Evolutionary conservation across 2,329 filamentous ascomycete species (phyloP).

Genomic region (Gaeumannomyces sp.): DNA sequence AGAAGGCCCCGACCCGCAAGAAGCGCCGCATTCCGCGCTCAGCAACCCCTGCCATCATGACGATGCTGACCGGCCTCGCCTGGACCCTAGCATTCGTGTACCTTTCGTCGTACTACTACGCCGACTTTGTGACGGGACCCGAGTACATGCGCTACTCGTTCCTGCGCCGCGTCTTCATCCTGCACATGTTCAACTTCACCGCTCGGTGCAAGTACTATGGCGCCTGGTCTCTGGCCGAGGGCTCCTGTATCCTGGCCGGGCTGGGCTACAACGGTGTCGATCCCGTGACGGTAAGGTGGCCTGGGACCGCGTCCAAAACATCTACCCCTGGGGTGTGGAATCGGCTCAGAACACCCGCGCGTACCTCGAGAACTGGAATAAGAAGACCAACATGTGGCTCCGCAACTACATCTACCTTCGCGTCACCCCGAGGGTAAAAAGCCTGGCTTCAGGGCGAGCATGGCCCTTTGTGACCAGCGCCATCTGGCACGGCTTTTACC

Average conservation of each 20-base stretch:
- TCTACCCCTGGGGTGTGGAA: slow-evolving; percentile 80
- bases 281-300: slow-evolving; percentile 75
- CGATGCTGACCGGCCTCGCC: slow-evolving; percentile 63
- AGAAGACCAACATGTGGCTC: slow-evolving; percentile 97
- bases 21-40: slow-evolving; percentile 90
- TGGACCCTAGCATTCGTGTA: slow-evolving; percentile 79
- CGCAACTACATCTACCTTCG: slow-evolving; percentile 93
- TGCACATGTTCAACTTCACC: slow-evolving; percentile 80
- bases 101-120: slow-evolving; percentile 61
- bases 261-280: slow-evolving; percentile 94
- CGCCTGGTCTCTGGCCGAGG: slow-evolving; percentile 89
- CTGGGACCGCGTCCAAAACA: slow-evolving; percentile 88
- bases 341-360: slow-evolving; percentile 87
- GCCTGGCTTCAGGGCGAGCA: slow-evolving; percentile 87
- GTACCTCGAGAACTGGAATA: slow-evolving; percentile 93
- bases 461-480: slow-evolving; percentile 89
- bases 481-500: slow-evolving; percentile 97
- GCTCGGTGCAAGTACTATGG: slow-evolving; percentile 92
- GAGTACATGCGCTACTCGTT: slow-evolving; percentile 63
- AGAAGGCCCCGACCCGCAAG: slow-evolving; percentile 79
- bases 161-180: slow-evolving; percentile 64
- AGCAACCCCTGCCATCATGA: slow-evolving; percentile 74
- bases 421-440: slow-evolving; percentile 95
- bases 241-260: slow-evolving; percentile 86
- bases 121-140: slow-evolving; percentile 57